Evolutionary conservation across 140 eudicot species (phyloP).

Genomic region (Cichorium intybus): DNA sequence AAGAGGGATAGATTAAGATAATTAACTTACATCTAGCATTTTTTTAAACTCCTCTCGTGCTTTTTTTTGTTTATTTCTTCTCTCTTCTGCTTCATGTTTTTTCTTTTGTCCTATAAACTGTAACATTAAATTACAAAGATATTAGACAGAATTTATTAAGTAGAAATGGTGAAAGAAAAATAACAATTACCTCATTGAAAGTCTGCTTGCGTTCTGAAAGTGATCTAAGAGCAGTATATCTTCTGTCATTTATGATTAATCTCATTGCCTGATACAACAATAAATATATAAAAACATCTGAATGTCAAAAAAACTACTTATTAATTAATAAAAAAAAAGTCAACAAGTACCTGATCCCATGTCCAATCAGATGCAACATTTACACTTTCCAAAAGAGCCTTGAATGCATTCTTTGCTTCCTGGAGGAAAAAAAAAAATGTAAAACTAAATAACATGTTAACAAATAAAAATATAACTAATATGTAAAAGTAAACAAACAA

Average conservation of each 20-base stretch:
- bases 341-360: slow-evolving; percentile 82
- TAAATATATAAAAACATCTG: slow-evolving; percentile 15
- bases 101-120: slow-evolving; percentile 81
- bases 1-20: background rate
- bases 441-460: slow-evolving; percentile 4
- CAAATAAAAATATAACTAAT: slow-evolving; percentile 14
- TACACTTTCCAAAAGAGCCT: slow-evolving; percentile 69
- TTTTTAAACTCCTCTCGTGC: slow-evolving; percentile 80
- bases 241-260: slow-evolving; percentile 68
- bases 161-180: slow-evolving; percentile 1
- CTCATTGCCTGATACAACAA: slow-evolving; percentile 61
- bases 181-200: slow-evolving; percentile 64
- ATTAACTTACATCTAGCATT: slow-evolving; percentile 71
- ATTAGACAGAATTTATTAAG: slow-evolving; percentile 10
- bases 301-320: background rate
- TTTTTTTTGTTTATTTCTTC: slow-evolving; percentile 67
- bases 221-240: slow-evolving; percentile 75
- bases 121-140: slow-evolving; percentile 7
- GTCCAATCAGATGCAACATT: slow-evolving; percentile 84
- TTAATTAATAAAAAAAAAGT: background rate
- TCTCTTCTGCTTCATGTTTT: slow-evolving; percentile 86
- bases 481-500: slow-evolving; percentile 7
- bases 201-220: slow-evolving; percentile 88
- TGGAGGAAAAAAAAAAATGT: slow-evolving; percentile 32
- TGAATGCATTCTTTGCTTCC: slow-evolving; percentile 86